phyloP scores from a whole-genome alignment of 139 green algal genomes.

The Chlorella sp. region DNA sequence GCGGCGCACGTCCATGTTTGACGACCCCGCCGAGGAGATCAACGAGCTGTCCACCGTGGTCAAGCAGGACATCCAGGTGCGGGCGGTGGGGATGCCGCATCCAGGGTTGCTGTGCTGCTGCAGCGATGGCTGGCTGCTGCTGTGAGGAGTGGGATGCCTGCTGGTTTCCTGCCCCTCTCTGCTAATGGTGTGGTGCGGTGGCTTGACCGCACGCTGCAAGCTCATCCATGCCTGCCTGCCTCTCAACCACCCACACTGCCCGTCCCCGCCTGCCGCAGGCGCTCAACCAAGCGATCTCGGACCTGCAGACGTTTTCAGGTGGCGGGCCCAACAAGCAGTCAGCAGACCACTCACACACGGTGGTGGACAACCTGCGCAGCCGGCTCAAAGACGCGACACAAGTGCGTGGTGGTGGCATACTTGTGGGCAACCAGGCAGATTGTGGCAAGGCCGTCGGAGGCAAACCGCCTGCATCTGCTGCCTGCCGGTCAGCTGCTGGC shows the following conservation, averaged over 20 bases:
- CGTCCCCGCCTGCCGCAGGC: not conserved
- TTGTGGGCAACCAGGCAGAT: too few relatives aligned
- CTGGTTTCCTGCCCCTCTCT: not conserved
- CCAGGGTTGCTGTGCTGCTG: not conserved
- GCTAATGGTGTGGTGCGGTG: too few relatives aligned
- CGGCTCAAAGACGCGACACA: constrained; percentile 84
- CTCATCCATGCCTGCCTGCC: too few relatives aligned
- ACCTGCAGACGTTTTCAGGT: constrained; percentile 52
- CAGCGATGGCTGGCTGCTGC: not conserved
- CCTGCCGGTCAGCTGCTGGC: too few relatives aligned
- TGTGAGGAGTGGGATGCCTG: not conserved
- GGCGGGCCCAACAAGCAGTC: constrained; percentile 81
- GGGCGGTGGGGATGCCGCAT: constrained; percentile 36
- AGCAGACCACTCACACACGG: constrained; percentile 83
- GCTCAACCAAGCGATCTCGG: constrained; percentile 32
- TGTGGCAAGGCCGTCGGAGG: not conserved
- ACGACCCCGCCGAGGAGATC: constrained; percentile 95
- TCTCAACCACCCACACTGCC: not conserved
- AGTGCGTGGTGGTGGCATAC: not conserved
- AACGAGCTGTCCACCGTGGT: constrained; percentile 88
- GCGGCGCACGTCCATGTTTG: constrained; percentile 96
- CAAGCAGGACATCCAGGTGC: constrained; percentile 89
- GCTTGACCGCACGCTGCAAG: too few relatives aligned
- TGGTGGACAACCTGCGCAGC: constrained; percentile 86
- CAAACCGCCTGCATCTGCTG: not conserved